Conservation (phyloP, 192 early-diverging fungal species). For the Gryganskiella cystojenkinii region DNA sequence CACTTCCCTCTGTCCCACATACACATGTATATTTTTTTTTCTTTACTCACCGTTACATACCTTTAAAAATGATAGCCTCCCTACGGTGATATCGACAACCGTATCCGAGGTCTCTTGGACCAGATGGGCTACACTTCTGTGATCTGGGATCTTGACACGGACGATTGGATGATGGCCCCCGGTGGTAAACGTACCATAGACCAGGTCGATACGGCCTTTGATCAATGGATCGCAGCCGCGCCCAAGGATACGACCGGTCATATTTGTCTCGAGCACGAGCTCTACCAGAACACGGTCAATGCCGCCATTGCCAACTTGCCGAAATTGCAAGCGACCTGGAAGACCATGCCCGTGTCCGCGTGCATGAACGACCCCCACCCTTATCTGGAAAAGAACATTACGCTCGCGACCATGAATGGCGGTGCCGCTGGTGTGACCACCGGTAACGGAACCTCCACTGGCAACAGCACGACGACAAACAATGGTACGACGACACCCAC, state of each 20-base stretch:
- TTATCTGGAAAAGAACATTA: conserved; percentile 49
- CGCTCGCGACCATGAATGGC: conserved; percentile 30
- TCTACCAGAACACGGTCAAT: conserved; percentile 54
- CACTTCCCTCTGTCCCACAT: too few species aligned
- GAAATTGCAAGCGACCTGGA: conserved; percentile 38
- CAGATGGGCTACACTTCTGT: conserved; percentile 57
- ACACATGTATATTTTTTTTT: too few species aligned
- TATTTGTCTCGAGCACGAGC: conserved; percentile 59
- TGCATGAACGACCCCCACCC: conserved; percentile 49
- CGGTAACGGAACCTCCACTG: background rate
- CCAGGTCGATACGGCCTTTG: conserved; percentile 50
- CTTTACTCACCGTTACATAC: too few species aligned
- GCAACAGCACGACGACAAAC: too few species aligned
- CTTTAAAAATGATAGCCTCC: conserved; percentile 31
- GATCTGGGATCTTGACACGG: conserved; percentile 65
- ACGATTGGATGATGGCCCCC: conserved; percentile 60
- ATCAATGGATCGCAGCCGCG: conserved; percentile 54
- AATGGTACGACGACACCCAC: too few species aligned
- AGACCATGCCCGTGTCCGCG: conserved; percentile 42
- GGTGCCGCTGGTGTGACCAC: conserved; percentile 11
- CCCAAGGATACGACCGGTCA: conserved; percentile 52
- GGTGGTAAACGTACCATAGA: conserved; percentile 20
- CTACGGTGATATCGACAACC: conserved; percentile 33
- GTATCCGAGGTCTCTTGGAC: conserved; percentile 30
- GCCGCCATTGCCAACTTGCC: conserved; percentile 57